Percentiles rank a stretch among this genome's conserved stretches.
Evolutionary conservation across 148 eudicot genomes (phyloP).

Genomic region (Polygonum aviculare): DNA sequence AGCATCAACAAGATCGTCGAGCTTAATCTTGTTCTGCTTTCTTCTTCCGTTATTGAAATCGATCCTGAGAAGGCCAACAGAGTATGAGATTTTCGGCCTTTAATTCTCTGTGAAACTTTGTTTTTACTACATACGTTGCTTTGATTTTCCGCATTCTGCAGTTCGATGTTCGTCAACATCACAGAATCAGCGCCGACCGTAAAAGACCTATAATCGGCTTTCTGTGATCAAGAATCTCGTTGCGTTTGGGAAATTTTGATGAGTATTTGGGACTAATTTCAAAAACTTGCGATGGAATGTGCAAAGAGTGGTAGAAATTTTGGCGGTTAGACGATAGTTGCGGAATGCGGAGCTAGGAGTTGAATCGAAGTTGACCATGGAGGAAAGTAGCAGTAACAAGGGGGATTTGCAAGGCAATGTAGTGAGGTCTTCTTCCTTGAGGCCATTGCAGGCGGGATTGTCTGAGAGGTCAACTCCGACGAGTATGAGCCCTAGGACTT

Average conservation of each 20-base stretch:
- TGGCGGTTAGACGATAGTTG: neutral
- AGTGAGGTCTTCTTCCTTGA: constrained; percentile 37
- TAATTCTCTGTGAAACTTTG: neutral
- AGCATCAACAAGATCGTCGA: neutral
- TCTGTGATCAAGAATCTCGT: neutral
- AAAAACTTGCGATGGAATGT: neutral
- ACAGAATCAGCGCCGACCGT: too few relatives aligned
- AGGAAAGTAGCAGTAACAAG: constrained; percentile 20
- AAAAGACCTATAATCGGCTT: neutral
- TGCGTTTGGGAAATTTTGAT: neutral
- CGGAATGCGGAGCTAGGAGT: neutral
- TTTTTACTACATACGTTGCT: neutral
- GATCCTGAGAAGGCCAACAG: neutral
- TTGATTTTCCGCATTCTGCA: neutral
- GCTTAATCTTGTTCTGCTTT: neutral
- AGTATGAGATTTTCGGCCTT: neutral
- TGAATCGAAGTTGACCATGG: constrained; percentile 20
- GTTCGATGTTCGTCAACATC: too few relatives aligned
- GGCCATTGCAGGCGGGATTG: constrained; percentile 50
- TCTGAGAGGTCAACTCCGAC: constrained; percentile 71
- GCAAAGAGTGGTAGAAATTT: too few relatives aligned
- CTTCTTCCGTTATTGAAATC: neutral
- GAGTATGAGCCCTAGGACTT: constrained; percentile 30
- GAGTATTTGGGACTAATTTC: neutral
- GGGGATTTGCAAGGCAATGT: constrained; percentile 45